Base-by-base conservation (phyloP, 2,329 filamentous ascomycete genomes). In the Aspergillus phoenicis region DNA sequence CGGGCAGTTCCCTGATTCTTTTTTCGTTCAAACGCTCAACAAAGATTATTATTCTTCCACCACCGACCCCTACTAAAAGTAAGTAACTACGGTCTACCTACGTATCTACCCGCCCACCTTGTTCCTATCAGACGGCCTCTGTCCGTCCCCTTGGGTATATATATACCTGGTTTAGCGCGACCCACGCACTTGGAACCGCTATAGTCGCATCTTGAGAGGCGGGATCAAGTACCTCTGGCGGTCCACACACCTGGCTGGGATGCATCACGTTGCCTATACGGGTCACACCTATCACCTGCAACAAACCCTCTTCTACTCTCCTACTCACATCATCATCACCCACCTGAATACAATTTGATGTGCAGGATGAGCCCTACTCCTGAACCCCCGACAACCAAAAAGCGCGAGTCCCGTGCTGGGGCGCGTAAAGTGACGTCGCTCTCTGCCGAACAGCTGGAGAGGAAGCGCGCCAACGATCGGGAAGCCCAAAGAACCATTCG, bases 401-500 rank as follows among this genome's bases (percentile, higher is more conserved):
- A 70, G 62, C 71, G 74, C 28, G 75, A 78, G 55, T 84, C 84
- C 49, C 78, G 84, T 70, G 82, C 83, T 38, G 84, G 84, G 10
- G 84, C 83, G 48, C 81, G 84, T 61, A 86, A 83, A 70, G 84
- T 86, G 45, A 82, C 82, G 39, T 83, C 83, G 8, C 75, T 87
- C 58, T 85, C 84, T 15, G 80, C 82, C 33, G 84, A 84, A 60
- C 84, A 86, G 68, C 75, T 87, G 52, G 84, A 86, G 67, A 77
- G 84, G 54, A 87, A 87, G 71, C 78, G 84, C 61, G 84, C 84
- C 63, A 86, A 86, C 71, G 84, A 87, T 70, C 79, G 84, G 63
- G 84, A 87, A 72, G 84, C 84, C 57, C 84, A 87, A 69, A 79
- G 84, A 65, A 84, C 83, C 52, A 87, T 86, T 65, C 82, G 84